phyloP scores from a whole-genome alignment of 164 flowering plant genomes.

The Vitis rupestris region DNA sequence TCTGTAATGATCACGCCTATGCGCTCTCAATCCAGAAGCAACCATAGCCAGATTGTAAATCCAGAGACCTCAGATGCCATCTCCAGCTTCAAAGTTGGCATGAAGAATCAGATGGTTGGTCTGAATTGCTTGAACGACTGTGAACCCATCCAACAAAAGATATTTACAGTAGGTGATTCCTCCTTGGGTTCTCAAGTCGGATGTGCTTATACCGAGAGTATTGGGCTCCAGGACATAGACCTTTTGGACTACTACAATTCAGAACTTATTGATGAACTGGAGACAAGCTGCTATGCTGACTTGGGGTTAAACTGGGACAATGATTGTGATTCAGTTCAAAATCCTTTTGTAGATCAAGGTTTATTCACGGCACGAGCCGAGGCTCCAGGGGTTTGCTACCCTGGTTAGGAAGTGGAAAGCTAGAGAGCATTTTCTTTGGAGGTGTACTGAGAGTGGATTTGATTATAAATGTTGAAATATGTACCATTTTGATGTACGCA shows the following conservation, averaged over 20 bases:
- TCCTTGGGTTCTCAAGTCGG: background rate
- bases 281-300: background rate
- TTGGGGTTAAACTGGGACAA: background rate
- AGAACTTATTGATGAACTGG: background rate
- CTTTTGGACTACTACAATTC: background rate
- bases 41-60: background rate
- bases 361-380: background rate
- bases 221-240: background rate
- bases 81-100: background rate
- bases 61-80: background rate
- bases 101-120: background rate
- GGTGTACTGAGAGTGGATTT: too few relatives aligned
- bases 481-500: too few relatives aligned
- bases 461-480: too few relatives aligned
- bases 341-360: constrained; percentile 7
- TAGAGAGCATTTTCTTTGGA: too few relatives aligned
- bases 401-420: too few relatives aligned
- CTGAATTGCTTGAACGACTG: background rate
- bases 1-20: background rate
- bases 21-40: background rate
- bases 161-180: background rate
- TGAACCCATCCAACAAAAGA: background rate
- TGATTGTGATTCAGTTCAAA: background rate
- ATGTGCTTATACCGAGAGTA: background rate
- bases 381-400: background rate